Evolutionary conservation across 257 asterid species (phyloP).

Genomic region (Fraxinus americana): DNA sequence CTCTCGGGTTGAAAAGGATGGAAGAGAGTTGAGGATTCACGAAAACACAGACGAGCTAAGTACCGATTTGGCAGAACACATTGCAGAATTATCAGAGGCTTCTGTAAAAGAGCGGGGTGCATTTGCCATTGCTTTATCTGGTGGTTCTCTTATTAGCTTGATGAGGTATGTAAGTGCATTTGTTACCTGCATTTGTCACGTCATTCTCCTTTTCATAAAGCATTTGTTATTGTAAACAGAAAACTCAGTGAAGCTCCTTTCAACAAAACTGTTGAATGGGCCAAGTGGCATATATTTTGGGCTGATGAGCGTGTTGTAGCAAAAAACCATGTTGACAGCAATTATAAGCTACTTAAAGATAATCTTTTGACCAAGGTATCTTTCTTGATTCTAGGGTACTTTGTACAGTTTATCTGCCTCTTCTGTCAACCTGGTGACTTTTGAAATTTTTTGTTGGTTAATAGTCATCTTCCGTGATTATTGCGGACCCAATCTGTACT

Average conservation of each 20-base stretch:
- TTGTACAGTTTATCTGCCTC: background rate
- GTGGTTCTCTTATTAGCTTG: slow-evolving; percentile 84
- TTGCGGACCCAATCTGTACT: background rate
- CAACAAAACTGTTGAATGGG: slow-evolving; percentile 95
- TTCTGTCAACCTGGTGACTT: background rate
- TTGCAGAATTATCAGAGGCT: slow-evolving; percentile 82
- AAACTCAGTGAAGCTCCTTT: slow-evolving; percentile 90
- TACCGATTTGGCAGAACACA: slow-evolving; percentile 81
- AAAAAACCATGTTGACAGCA: slow-evolving; percentile 84
- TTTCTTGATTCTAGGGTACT: slow-evolving; percentile 5
- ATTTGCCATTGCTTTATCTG: slow-evolving; percentile 85
- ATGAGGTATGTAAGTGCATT: slow-evolving; percentile 54
- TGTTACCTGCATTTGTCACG: background rate
- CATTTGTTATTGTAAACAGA: slow-evolving; percentile 43
- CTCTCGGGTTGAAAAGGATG: slow-evolving; percentile 50
- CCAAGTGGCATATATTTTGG: slow-evolving; percentile 86
- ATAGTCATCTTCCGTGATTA: background rate
- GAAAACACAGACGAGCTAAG: slow-evolving; percentile 72
- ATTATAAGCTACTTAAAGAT: slow-evolving; percentile 87
- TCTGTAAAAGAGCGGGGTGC: slow-evolving; percentile 85
- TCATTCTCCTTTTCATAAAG: background rate
- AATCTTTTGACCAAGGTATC: slow-evolving; percentile 80
- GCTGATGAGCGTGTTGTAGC: slow-evolving; percentile 97
- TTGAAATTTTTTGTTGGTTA: background rate
- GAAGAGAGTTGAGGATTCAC: slow-evolving; percentile 65